Evolutionary conservation across 1,284 basidiomycete species (phyloP), one percentile per base, ranked within the genome.

Genomic region (Ganoderma resinaceum): DNA sequence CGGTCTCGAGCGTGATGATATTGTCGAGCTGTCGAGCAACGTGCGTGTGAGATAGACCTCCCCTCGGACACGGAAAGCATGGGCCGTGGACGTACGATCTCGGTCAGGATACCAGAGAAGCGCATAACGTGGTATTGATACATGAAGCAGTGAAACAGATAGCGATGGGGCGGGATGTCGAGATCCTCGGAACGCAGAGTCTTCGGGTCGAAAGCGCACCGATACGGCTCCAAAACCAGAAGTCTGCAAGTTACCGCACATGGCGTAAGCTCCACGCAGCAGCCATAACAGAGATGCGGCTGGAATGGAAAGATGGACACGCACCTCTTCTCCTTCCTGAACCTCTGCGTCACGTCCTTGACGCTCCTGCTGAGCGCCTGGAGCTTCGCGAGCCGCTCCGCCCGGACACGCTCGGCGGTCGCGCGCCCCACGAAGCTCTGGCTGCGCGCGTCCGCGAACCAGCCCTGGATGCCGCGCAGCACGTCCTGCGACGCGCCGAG

Each of bases 191-290:
- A 67, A 12, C 77, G 70, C 20, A 82, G 80, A 49, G 80, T 77
- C n/a, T 74, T 74, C 31, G 86, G 80, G 62, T 91, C 87, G 67
- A 94, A 90, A 0, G 87, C 82, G 26, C 84, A 79, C 12, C 85
- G 83, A 75, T 94, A 95, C 0, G 94, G 92, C 63, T 91, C 89
- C 1, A 95, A 78, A 16, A 96, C 86, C 1, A 79, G 78, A 58
- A 90, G 83, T 65, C 93, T 91, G 63, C 20, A 26, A 43, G 2
- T 11, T 40, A 69, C 40, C 53, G 14, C 23, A 37, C 20, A 20
- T 42, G 11, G n/a, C 6, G 4, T 16, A 42, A 37, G 37, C n/a
- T 0, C 3, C n/a, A 37, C 29, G 20, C 7, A 7, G 14, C 23
- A 18, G 2, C 20, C 31, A 58, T n/a, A 23, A 11, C 29, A 12